These are phyloP conservation scores for Pseudomassariella vexata DNA, from an alignment of 2,329 filamentous ascomycete species.

Conservation along the genomic window DNA sequence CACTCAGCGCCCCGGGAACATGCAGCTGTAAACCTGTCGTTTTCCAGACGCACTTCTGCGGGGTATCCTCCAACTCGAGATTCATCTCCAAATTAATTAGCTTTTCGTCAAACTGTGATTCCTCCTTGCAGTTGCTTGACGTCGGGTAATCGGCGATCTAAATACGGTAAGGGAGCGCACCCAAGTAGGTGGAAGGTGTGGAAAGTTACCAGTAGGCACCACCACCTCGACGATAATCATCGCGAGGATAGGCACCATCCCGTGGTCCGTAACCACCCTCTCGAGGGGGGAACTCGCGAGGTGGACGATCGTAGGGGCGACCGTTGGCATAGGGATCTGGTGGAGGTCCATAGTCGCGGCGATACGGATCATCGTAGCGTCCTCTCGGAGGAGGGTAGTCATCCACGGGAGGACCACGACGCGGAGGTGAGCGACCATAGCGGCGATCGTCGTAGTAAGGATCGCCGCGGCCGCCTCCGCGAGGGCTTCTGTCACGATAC, in stretches of 20 bases:
- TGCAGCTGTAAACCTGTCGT: no score
- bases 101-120: neutral
- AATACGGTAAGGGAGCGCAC: constrained; percentile 25
- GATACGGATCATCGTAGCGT: constrained; percentile 74
- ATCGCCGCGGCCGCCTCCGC: constrained; percentile 39
- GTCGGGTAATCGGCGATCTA: constrained; percentile 18
- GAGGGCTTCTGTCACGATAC: constrained; percentile 83
- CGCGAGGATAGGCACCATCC: constrained; percentile 17
- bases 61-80: no score
- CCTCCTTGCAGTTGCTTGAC: constrained; percentile 7
- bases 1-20: no score
- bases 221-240: constrained; percentile 25
- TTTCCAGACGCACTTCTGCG: no score
- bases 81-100: no score
- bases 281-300: constrained; percentile 43
- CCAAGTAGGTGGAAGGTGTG: constrained; percentile 14
- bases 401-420: constrained; percentile 63
- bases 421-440: constrained; percentile 69
- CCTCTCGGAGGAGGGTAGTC: constrained; percentile 68
- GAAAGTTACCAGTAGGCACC: constrained; percentile 28
- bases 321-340: constrained; percentile 52
- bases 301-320: constrained; percentile 47
- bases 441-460: constrained; percentile 85
- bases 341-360: constrained; percentile 57
- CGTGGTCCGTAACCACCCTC: constrained; percentile 41